Evolutionary conservation across 371 early-diverging fungal genomes (phyloP), one percentile per base, ranked within the genome.

Genomic region (Syncephalastrum sp.): DNA sequence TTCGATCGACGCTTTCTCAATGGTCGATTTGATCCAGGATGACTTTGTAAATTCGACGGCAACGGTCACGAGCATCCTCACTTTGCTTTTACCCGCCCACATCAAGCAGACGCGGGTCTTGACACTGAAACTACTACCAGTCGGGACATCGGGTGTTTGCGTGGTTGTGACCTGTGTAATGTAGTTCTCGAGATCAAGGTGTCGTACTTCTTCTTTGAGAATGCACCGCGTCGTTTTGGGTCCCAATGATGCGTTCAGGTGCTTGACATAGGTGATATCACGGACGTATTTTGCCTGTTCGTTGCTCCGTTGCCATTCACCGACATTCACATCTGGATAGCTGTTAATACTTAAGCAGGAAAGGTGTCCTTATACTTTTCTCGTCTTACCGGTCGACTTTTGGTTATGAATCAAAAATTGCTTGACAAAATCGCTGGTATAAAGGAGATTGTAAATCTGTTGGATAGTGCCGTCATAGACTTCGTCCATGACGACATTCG

Each of bases 141-240:
- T 91, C 10, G 96, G 95, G 0, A 95, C 84, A 60, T 90, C 88
- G 3, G 95, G 95, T 13, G 97, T 95, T 42, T 73, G 72, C 0
- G 88, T 87, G 13, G 82, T 78, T 3, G 84, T 82, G 23, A 89
- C 70, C 15, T 81, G 75, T 4, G 88, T 78, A 5, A 88, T 76
- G 49, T 77, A 81, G n/a, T 71, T 61, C 19, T 74, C 72, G 61
- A 83, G 77, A 64, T 92, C 87, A 52, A 63, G 63, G 57, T 79
- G 59, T 27, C 82, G 59, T 19, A 87, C 71, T 44, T 84, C 80
- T 58, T 88, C 87, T 21, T 74, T 83, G 47, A 88, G 63, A 24
- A 77, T 74, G 24, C 89, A 89, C 51, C 76, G 79, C 12, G 92
- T 88, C 5, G 81, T 79, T 63, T 88, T 91, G 21, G 92, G 92